Evolutionary conservation across 164 flowering plant species (phyloP), one percentile per base, ranked within the genome.

Genomic region (Pachysandra terminalis): DNA sequence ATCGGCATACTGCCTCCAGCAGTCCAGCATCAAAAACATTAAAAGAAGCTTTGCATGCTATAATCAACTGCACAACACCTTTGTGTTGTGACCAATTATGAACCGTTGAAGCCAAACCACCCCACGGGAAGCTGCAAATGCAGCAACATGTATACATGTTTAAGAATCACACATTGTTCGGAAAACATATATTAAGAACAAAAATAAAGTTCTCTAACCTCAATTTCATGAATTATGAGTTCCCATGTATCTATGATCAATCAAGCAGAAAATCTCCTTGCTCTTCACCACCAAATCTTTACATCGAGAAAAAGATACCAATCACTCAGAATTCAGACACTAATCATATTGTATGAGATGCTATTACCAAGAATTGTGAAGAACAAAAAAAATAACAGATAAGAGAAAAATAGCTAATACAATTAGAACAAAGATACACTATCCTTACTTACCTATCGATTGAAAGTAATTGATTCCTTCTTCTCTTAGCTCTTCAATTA

Each of bases 1-100:
- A 88, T 71, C 92, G 75, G 96, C 99, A 96, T 93, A 85, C 85
- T 90, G 88, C 85, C 87, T 63, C 83, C 83, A 77, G 79, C n/a
- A n/a, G n/a, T n/a, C n/a, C n/a, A n/a, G 78, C 89, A 90, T 85
- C 78, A 60, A 63, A 73, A 73, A 65, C 49, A 74, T 81, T 69
- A 82, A 51, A 78, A 57, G 62, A 70, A 70, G 71, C 70, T 56
- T 71, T 28, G 13, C 32, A 66, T 64, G 59, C 70, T 63, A 71
- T 58, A 59, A 64, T 63, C 71, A 72, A 67, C 61, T 26, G 61
- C 23, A 52, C 32, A 24, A 23, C 52, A 41, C 55, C 17, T 23
- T 66, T 21, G 19, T 37, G 37, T 17, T 64, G 14, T 19, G 41
- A 54, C 71, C 17, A 58, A 73, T 66, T 67, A 49, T 71, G 35